Evolutionary conservation across 192 early-diverging fungal genomes (phyloP).

Genomic region (Rhizophagus prolifer): DNA sequence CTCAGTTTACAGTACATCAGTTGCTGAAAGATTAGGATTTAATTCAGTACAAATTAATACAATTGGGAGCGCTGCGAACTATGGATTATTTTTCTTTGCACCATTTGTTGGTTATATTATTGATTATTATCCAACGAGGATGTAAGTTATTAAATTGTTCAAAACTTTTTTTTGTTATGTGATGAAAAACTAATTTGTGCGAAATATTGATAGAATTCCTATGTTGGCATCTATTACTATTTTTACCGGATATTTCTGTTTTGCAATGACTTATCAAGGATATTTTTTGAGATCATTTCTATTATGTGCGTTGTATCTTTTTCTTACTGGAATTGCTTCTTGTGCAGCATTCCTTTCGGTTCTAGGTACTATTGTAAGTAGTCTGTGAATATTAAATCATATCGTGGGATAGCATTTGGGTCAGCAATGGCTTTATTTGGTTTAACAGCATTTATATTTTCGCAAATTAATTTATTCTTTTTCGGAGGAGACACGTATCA

Average conservation of each 20-base stretch:
- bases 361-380: neutral
- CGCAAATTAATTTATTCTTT: conserved; percentile 53
- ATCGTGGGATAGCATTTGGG: conserved; percentile 57
- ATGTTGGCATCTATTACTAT: neutral
- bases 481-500: conserved; percentile 48
- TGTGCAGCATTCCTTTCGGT: neutral
- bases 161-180: neutral
- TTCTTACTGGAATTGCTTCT: neutral
- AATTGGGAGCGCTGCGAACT: conserved; percentile 63
- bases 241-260: neutral
- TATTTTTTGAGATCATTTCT: neutral
- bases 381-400: conserved; percentile 48
- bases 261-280: conserved; percentile 7
- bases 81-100: conserved; percentile 63
- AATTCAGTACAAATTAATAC: conserved; percentile 61
- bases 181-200: neutral
- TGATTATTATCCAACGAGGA: conserved; percentile 42
- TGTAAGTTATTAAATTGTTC: neutral
- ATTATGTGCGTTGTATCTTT: neutral
- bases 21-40: conserved; percentile 52
- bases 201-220: neutral
- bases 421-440: conserved; percentile 59
- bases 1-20: conserved; percentile 57
- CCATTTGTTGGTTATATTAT: conserved; percentile 58
- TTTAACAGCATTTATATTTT: conserved; percentile 62